Evolutionary conservation across 2,329 filamentous ascomycete genomes (phyloP), one percentile per base, ranked within the genome.

Genomic region (Fonsecaea multimorphosa): DNA sequence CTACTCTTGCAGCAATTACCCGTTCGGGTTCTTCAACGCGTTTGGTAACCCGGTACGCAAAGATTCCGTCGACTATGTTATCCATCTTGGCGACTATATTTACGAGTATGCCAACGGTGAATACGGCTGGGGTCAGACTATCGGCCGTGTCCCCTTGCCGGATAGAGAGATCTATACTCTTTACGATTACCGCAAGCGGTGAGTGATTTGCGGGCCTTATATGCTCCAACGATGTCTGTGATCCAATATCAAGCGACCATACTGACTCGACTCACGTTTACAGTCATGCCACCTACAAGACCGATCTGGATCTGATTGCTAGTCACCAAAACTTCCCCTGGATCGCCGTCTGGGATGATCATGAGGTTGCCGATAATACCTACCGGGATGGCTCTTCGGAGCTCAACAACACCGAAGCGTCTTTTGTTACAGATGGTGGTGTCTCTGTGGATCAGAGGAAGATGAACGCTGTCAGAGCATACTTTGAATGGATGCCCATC

Each of bases 391-490:
- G 89, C 0, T 84, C 82, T 8, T 82, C 84, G 1, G 79, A 81
- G 3, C 77, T 89, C 27, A 88, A 87, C 75, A 91, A 91, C 74
- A 89, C 86, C 9, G 87, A 90, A 72, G 82, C 85, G 7, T 89
- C 86, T 0, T 91, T 91, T 76, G 54, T 71, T 31, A 79, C 83
- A 55, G 82, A 86, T 63, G 84, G 84, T 2, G 80, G 81, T 14
- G 82, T 91, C n/a, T 86, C 83, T 34, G 86, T 91, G n/a, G 89
- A 91, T 70, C 86, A 89, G 74, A 84, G 89, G 68, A 91, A 91
- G 79, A 87, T 90, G 81, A 90, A 91, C 60, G 89, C 88, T 1
- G 88, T 91, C 1, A 82, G 89, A 40, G 88, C 89, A 0, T 70
- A 68, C 61, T 71, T 69, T 29, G 61, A 68, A 64, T 71, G 70